A percentile compares a stretch with the other conserved stretches of the same genome.
Evolutionary conservation across 1,284 basidiomycete genomes (phyloP).

Genomic region (Abortiporus biennis): DNA sequence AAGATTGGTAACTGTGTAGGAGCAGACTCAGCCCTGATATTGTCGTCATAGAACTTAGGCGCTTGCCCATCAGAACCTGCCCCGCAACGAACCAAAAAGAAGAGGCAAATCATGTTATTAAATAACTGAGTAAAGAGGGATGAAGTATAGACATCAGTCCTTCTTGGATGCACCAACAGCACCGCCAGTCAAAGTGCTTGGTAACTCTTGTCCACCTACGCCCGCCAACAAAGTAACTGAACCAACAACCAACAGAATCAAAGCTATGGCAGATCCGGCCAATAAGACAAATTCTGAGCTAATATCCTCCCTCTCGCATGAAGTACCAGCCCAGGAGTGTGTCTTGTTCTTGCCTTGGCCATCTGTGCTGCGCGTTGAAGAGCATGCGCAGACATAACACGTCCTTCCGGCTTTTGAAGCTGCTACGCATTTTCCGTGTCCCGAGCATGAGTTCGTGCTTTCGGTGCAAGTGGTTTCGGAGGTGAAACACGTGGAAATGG

Average conservation of each 20-base stretch:
- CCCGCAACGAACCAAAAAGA: not conserved
- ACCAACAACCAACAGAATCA: conserved; percentile 60
- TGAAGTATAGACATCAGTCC: too few species aligned
- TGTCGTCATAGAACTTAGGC: not conserved
- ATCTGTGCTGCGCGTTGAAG: conserved; percentile 34
- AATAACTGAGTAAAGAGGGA: not conserved
- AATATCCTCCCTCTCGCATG: conserved; percentile 71
- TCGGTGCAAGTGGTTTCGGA: conserved; percentile 51
- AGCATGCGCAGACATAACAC: conserved; percentile 72
- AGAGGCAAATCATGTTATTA: not conserved
- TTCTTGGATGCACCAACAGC: conserved; percentile 42
- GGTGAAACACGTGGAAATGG: conserved; percentile 59
- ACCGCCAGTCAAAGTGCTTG: conserved; percentile 64
- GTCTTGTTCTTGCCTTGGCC: conserved; percentile 43
- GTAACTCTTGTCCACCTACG: conserved; percentile 56
- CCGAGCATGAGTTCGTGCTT: conserved; percentile 61
- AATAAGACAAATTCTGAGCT: conserved; percentile 76
- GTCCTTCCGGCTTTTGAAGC: conserved; percentile 55
- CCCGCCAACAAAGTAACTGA: conserved; percentile 60
- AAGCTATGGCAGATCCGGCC: conserved; percentile 55
- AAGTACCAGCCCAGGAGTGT: conserved; percentile 59
- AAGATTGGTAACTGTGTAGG: not conserved
- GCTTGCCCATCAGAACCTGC: not conserved
- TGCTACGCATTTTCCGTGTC: conserved; percentile 59
- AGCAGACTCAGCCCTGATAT: not conserved